Evolutionary conservation across 805 yeast species (phyloP), one percentile per base, ranked within the genome.

Genomic region (Saturnispora gosingensis): DNA sequence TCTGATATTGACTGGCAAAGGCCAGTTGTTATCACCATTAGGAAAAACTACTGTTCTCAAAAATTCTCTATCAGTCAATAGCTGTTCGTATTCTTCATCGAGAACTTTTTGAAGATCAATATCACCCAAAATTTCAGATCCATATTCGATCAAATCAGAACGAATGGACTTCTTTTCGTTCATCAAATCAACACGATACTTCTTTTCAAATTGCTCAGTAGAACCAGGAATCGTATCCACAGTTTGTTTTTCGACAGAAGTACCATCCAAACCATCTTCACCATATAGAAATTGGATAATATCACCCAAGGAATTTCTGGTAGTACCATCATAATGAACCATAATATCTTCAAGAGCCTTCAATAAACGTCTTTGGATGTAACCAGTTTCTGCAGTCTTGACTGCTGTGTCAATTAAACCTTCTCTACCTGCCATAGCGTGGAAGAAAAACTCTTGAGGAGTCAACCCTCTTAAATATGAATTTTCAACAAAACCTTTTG

Each of bases 371-470:
- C 99, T 83, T 73, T 93, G 99, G 68, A 93, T 77, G 72, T 93
- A 93, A 66, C 99, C 99, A 54, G 98, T 90, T 72, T 91, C 98
- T 2, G 99, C 98, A 42, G 99, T 93, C 70, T 93, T 93, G 46
- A 93, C 99, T 15, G 99, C 99, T 51, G 99, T 93, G 78, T 93
- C 99, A 67, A 93, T 95, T 67, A 93, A 77, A 77, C 99, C 99
- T 74, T 93, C 99, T 79, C 99, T 88, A 75, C 99, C 99, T 65
- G 99, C 98, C 97, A 93, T 93, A 49, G 98, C 97, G 68, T 93
- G 99, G 84, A 93, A 93, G 68, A 93, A 90, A 69, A 93, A 93
- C 69, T 93, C 99, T 70, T 93, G 98, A 34, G 99, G 99, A 5
- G 99, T 90, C 63, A 93, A 77, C 38, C 99, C 99, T 75, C 98